Conservation (phyloP, 495 filamentous ascomycete species). For the Margaritispora aquatica region DNA sequence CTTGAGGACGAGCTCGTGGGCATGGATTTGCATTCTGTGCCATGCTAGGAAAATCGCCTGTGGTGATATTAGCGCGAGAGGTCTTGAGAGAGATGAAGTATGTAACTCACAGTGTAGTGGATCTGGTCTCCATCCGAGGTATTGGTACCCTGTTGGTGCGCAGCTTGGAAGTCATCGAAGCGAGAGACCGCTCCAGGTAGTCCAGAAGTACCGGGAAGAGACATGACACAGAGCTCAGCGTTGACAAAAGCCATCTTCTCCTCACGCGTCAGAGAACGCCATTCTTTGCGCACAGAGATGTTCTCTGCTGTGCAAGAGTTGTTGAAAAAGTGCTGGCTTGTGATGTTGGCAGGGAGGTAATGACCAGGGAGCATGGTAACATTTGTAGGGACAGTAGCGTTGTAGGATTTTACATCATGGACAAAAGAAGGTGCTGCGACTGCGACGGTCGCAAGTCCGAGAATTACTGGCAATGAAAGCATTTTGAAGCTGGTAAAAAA, state of each 20-base stretch:
- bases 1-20: slow-evolving; percentile 28
- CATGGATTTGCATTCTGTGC: slow-evolving; percentile 26
- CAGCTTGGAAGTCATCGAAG: slow-evolving; percentile 40
- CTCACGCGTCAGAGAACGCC: slow-evolving; percentile 30
- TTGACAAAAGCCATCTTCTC: slow-evolving; percentile 37
- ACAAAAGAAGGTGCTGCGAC: not conserved
- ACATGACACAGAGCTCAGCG: slow-evolving; percentile 42
- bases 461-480: not conserved
- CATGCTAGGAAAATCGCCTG: slow-evolving; percentile 31
- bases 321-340: not conserved
- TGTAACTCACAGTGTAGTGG: slow-evolving; percentile 30
- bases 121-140: slow-evolving; percentile 26
- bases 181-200: slow-evolving; percentile 28
- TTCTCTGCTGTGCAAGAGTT: not conserved
- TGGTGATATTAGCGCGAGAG: too few species aligned
- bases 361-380: not conserved
- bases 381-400: not conserved
- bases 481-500: not conserved
- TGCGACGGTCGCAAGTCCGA: not conserved
- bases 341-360: not conserved
- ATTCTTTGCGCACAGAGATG: not conserved
- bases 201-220: slow-evolving; percentile 22
- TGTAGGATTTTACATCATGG: not conserved
- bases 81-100: too few species aligned
- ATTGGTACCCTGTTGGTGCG: slow-evolving; percentile 19